Percentiles rank a stretch among this genome's conserved stretches.
Evolutionary conservation across 495 filamentous ascomycete genomes (phyloP).

Genomic region (Monascus purpureus): DNA sequence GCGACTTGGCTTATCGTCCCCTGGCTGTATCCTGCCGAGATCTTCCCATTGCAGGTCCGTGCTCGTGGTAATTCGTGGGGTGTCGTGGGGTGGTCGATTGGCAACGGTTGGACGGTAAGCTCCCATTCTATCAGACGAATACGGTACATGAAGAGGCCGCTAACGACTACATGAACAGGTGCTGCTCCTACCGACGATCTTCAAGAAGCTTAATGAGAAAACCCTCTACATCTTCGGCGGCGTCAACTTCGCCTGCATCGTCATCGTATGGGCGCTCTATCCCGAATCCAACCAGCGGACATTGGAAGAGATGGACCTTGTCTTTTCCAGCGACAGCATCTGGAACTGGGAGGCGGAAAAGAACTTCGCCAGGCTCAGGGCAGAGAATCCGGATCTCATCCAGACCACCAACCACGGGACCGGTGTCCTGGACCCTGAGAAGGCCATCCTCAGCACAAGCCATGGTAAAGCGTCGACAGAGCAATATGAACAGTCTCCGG

Average conservation of each 20-base stretch:
- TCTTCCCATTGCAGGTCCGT: slow-evolving; percentile 54
- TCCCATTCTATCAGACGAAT: background rate
- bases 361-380: slow-evolving; percentile 38
- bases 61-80: slow-evolving; percentile 64
- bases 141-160: background rate
- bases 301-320: slow-evolving; percentile 54
- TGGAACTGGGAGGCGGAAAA: slow-evolving; percentile 55
- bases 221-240: slow-evolving; percentile 54
- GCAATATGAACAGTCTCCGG: too few species aligned
- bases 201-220: slow-evolving; percentile 45
- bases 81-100: slow-evolving; percentile 59
- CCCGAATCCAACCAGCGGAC: slow-evolving; percentile 56
- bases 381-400: slow-evolving; percentile 36
- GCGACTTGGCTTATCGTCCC: slow-evolving; percentile 62
- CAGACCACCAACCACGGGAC: slow-evolving; percentile 29
- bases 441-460: too few species aligned
- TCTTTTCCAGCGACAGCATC: slow-evolving; percentile 45
- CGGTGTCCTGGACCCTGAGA: slow-evolving; percentile 34
- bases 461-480: too few species aligned
- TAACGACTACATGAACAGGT: slow-evolving; percentile 16
- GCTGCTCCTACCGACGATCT: slow-evolving; percentile 51
- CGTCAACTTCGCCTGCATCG: slow-evolving; percentile 46
- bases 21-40: slow-evolving; percentile 59
- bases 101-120: slow-evolving; percentile 49
- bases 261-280: slow-evolving; percentile 56